Base-by-base conservation (phyloP, 164 flowering plant genomes). In the Vitis amurensis region DNA sequence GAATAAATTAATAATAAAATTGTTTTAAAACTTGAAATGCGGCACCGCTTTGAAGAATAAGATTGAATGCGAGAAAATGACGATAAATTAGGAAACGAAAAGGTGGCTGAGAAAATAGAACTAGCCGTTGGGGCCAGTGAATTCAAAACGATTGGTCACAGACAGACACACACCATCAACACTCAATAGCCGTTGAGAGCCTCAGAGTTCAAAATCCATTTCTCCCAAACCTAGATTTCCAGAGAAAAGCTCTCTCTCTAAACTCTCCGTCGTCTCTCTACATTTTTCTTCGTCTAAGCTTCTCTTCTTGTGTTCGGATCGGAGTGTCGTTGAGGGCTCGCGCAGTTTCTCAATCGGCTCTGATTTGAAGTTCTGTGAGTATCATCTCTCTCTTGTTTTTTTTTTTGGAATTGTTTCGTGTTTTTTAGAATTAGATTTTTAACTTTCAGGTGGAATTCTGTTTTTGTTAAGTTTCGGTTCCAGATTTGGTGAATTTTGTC, bases 101-200 rank as follows among this genome's bases (percentile, higher is more conserved):
- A 52, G 44, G 44, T 37, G 4, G 31, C 63, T 30, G 55, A 59
- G 59, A 64, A 71, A 68, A n/a, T 31, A 29, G 11, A 73, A 78
- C 74, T 78, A 78, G 81, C 81, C 81, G 81, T 78, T 78, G 71
- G 68, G 23, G 16, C 9, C 11, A n/a, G 44, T 29, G 16, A 66
- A 55, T 66, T 55, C 59, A 37, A 53, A 37, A 15, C 11, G 12
- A 62, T 47, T 30, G 49, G 51, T 9, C 51, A 47, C 19, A 50
- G 47, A 19, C 57, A 27, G 9, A 15, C 27, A 49, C 53, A 37
- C 29, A 55, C 55, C 55, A 44, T 47, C 69, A 66, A 66, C n/a
- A 53, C 44, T 37, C 44, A n/a, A 53, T 67, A 49, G 9, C 52
- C 13, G 16, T 67, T 44, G 8, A 3, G 17, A 3, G 17, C 67